Base-by-base conservation (phyloP, 371 early-diverging fungal species). In the Apophysomyces variabilis region DNA sequence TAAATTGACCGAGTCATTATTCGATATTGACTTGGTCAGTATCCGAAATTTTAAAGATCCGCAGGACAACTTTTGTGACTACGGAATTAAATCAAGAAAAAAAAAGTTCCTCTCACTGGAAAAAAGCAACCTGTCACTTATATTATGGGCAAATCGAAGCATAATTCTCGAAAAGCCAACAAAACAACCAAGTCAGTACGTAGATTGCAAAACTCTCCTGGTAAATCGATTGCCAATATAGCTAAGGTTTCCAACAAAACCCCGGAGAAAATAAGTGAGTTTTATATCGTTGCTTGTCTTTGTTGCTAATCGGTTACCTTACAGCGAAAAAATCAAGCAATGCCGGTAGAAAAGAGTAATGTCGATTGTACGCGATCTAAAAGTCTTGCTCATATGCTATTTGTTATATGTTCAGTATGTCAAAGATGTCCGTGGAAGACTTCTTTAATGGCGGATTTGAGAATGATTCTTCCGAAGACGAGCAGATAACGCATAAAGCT, bases 401-500 rank as follows among this genome's bases (percentile, higher is more conserved):
- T 16, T 21, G 7, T 3, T 4, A 1, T 50, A n/a, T 50, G 9
- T 26, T 2, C 35, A 50, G 54, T 26, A 50, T 50, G 54, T 50
- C 54, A 26, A 50, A 50, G 21, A 70, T 70, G 70, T 70, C 71
- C 4, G 71, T 75, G 11, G 68, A 71, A 18, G 66, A 75, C 14
- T 69, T 75, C 50, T 66, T 71, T 26, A 61, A 50, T 35, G 74
- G 70, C n/a, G 70, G 70, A 39, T 70, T 67, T 50, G 61, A 57
- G 6, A 64, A 26, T 26, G 50, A 47, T 16, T 61, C 62, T 46
- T 61, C 61, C n/a, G 69, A 69, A 13, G 64, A 50, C 21, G 54
- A 50, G 21, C 18, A 50, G 21, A 50, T 50, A 21, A 21, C n/a
- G 1, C 54, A 50, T 21, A 7, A 50, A 26, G 54, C 8, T 26